These are phyloP conservation scores for Kurtzmaniella natalensis DNA, from an alignment of 1,139 yeast species.

Conservation along the genomic window DNA sequence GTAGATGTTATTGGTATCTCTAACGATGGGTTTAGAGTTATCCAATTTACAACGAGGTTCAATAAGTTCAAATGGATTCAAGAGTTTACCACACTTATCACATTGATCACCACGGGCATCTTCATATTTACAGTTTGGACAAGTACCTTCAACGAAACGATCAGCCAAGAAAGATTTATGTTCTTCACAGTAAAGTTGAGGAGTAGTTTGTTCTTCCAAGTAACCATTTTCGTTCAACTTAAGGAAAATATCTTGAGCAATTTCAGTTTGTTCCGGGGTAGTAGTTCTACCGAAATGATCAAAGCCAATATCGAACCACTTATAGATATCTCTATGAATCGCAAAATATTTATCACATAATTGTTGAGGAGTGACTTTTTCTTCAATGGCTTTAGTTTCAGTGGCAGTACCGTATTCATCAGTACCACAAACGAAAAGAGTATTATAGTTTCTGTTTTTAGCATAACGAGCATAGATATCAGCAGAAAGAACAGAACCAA, in stretches of 20 bases:
- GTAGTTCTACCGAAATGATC: conserved; percentile 97
- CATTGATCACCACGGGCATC: conserved; percentile 99
- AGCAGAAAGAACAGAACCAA: conserved; percentile 92
- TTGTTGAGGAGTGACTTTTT: conserved; percentile 79
- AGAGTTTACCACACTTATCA: conserved; percentile 87
- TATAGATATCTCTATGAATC: conserved; percentile 84
- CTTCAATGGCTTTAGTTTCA: conserved; percentile 96
- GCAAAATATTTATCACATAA: conserved; percentile 87
- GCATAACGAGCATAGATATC: conserved; percentile 91
- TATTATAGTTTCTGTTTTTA: conserved; percentile 83
- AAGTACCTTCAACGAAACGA: conserved; percentile 94
- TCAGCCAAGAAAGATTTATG: conserved; percentile 94
- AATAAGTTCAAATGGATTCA: conserved; percentile 89
- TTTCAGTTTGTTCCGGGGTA: conserved; percentile 85
- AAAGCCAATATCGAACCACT: conserved; percentile 95
- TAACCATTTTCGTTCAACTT: conserved; percentile 69
- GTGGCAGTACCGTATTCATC: conserved; percentile 99
- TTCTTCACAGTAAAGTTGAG: conserved; percentile 85
- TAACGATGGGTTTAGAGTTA: conserved; percentile 71
- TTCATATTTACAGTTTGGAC: conserved; percentile 91
- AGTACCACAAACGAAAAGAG: conserved; percentile 89
- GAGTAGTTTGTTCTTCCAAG: conserved; percentile 82
- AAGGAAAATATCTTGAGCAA: conserved; percentile 88
- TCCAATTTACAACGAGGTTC: conserved; percentile 95
- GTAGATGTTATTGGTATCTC: conserved; percentile 82